Conservation (phyloP, 169 alveolate genomes). For the Plasmodium inui region DNA sequence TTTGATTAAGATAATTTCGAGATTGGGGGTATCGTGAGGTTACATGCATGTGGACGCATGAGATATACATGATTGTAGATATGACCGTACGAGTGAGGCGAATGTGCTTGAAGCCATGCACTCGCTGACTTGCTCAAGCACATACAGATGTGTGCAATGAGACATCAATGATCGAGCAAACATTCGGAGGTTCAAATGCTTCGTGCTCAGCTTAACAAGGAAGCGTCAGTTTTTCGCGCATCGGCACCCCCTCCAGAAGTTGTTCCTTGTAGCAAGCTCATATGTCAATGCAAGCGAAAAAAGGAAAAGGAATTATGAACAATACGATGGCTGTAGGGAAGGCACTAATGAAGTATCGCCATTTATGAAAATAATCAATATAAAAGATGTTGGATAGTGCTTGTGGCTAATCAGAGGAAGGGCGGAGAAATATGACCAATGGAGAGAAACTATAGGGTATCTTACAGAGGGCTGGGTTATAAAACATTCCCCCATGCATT, state of each 20-base stretch:
- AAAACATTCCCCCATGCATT: not conserved
- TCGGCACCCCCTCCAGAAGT: not conserved
- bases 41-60: not conserved
- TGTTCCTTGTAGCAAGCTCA: not conserved
- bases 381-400: not conserved
- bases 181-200: not conserved
- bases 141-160: not conserved
- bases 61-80: not conserved
- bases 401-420: not conserved
- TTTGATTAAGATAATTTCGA: not conserved
- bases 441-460: not conserved
- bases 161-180: not conserved
- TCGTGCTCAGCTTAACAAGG: not conserved
- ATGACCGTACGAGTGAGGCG: not conserved
- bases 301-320: not conserved
- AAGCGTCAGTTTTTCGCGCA: not conserved
- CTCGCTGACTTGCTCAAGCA: not conserved
- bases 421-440: not conserved
- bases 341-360: not conserved
- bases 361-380: not conserved
- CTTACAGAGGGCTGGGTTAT: not conserved
- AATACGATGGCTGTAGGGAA: not conserved
- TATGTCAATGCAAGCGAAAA: not conserved
- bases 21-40: not conserved
- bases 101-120: not conserved